phyloP scores from a whole-genome alignment of 345 rosid species.

The Eucalyptus victrix region DNA sequence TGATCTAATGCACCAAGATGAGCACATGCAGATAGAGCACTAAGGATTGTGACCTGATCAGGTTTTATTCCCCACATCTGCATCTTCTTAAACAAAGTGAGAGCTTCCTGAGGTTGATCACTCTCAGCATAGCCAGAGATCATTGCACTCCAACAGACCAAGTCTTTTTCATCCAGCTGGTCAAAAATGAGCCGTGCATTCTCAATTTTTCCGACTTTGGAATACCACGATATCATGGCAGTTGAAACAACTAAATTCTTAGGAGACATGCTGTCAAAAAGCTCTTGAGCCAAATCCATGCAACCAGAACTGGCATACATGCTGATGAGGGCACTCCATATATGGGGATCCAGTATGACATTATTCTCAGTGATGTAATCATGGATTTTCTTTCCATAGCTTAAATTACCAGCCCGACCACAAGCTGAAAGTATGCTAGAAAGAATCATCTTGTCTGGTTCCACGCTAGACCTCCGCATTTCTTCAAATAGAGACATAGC shows the following conservation, averaged over 20 bases:
- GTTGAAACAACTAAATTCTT: slow-evolving; percentile 49
- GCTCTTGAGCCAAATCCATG: slow-evolving; percentile 17
- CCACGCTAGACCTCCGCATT: slow-evolving; percentile 30
- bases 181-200: slow-evolving; percentile 46
- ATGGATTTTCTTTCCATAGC: slow-evolving; percentile 30
- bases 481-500: slow-evolving; percentile 56
- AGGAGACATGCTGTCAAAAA: slow-evolving; percentile 33
- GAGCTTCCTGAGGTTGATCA: slow-evolving; percentile 29
- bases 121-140: slow-evolving; percentile 64
- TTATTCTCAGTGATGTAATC: slow-evolving; percentile 24
- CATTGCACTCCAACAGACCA: slow-evolving; percentile 71
- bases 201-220: slow-evolving; percentile 30
- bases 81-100: slow-evolving; percentile 28
- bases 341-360: slow-evolving; percentile 19
- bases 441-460: slow-evolving; percentile 44
- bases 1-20: slow-evolving; percentile 42
- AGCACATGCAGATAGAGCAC: slow-evolving; percentile 44
- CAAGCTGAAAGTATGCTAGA: slow-evolving; percentile 44
- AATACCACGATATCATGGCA: slow-evolving; percentile 48
- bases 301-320: slow-evolving; percentile 29
- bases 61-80: slow-evolving; percentile 21
- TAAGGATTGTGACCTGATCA: slow-evolving; percentile 36
- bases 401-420: slow-evolving; percentile 23
- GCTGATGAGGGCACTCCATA: slow-evolving; percentile 34
- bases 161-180: slow-evolving; percentile 27